A percentile compares a stretch with the other conserved stretches of the same genome.
These are phyloP conservation scores for Lentinus brumalis DNA, from an alignment of 768 basidiomycete genomes.

Conservation along the genomic window DNA sequence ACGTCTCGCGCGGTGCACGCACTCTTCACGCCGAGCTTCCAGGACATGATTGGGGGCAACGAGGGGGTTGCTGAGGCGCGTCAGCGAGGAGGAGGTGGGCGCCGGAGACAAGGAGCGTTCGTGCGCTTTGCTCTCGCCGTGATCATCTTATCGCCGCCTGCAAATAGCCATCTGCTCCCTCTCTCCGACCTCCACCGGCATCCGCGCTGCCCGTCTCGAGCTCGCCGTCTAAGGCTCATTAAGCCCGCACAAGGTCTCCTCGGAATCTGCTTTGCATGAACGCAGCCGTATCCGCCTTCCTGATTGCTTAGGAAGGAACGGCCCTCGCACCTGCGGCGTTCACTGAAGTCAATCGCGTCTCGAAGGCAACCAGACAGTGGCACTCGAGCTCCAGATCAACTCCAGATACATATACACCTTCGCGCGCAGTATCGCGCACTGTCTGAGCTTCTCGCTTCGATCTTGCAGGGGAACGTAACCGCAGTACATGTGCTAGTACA, in stretches of 20 bases:
- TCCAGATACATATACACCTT: no score
- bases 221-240: no score
- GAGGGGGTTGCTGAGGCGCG: not conserved
- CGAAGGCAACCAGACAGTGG: not conserved
- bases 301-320: no score
- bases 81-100: constrained; percentile 5
- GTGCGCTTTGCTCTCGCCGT: constrained; percentile 1
- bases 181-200: not conserved
- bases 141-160: constrained; percentile 12
- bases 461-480: no score
- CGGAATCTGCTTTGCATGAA: no score
- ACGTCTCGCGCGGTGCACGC: constrained; percentile 2
- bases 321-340: not conserved
- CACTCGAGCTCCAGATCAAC: no score
- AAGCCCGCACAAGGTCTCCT: no score
- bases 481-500: no score
- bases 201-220: no score
- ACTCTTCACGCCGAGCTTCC: constrained; percentile 35
- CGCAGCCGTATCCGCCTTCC: no score
- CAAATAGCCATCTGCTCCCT: not conserved
- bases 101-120: constrained; percentile 2
- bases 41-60: constrained; percentile 23
- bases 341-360: not conserved
- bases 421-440: no score
- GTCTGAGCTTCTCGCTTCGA: no score